Percentiles rank a stretch among this genome's conserved stretches.
phyloP scores from a whole-genome alignment of 1,284 basidiomycete genomes.

The Volvariella volvacea region DNA sequence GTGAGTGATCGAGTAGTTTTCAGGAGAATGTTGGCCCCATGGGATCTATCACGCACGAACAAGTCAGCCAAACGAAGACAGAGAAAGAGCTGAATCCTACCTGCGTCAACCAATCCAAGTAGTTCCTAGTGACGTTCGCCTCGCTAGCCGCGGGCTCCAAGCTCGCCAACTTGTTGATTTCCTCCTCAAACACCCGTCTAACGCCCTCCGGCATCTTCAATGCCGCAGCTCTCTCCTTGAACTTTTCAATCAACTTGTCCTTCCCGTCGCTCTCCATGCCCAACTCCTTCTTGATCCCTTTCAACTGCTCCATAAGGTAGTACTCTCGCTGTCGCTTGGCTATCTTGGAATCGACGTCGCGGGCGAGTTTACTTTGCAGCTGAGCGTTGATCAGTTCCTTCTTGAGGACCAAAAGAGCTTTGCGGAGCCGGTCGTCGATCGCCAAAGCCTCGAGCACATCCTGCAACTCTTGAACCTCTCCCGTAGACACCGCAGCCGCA shows the following conservation, averaged over 20 bases:
- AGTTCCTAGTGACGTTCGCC: conserved; percentile 94
- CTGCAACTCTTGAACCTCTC: conserved; percentile 88
- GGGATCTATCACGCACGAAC: conserved; percentile 56
- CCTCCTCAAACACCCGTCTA: conserved; percentile 95
- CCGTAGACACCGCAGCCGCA: conserved; percentile 91
- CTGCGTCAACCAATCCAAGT: conserved; percentile 94
- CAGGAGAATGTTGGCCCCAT: conserved; percentile 93
- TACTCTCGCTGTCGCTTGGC: conserved; percentile 97
- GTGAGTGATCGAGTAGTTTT: conserved; percentile 88
- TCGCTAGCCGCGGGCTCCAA: conserved; percentile 93
- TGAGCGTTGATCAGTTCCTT: conserved; percentile 98
- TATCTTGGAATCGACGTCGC: conserved; percentile 95
- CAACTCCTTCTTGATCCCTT: conserved; percentile 98
- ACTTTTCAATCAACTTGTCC: conserved; percentile 96
- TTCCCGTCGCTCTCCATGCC: conserved; percentile 98
- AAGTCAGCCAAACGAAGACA: conserved; percentile 2
- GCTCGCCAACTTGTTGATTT: conserved; percentile 86
- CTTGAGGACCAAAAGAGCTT: conserved; percentile 90
- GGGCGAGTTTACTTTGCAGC: conserved; percentile 89
- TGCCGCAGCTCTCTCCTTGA: conserved; percentile 82
- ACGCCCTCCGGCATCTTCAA: conserved; percentile 93
- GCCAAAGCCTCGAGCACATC: conserved; percentile 86
- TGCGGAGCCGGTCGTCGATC: conserved; percentile 87
- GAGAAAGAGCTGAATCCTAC: conserved; percentile 25
- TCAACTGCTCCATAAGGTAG: conserved; percentile 97